Conservation (phyloP, 345 rosid species). For the Hirschfeldia incana region DNA sequence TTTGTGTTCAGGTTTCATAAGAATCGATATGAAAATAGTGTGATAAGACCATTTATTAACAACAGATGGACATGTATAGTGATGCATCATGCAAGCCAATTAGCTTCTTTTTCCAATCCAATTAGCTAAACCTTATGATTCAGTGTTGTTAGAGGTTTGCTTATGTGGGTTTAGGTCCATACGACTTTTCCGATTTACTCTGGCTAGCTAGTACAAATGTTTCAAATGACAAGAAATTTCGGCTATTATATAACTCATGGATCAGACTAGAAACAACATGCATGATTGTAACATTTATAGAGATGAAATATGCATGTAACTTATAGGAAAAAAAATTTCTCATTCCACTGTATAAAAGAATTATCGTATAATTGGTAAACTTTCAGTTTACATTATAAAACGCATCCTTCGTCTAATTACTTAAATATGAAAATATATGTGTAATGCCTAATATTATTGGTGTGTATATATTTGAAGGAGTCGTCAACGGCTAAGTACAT, state of each 20-base stretch:
- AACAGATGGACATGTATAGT: background rate
- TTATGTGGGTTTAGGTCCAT: background rate
- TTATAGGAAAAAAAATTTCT: background rate
- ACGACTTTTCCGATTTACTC: background rate
- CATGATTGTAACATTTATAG: background rate
- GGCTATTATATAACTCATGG: background rate
- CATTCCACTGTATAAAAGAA: background rate
- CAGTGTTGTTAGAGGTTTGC: no score
- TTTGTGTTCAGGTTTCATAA: background rate
- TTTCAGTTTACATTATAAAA: background rate
- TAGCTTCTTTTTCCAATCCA: no score
- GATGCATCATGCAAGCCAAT: background rate
- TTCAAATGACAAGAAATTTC: background rate
- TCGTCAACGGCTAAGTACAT: slow-evolving; percentile 86
- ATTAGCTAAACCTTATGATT: no score
- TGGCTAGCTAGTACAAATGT: background rate
- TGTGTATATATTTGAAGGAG: slow-evolving; percentile 46
- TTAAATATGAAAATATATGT: background rate
- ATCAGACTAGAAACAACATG: background rate
- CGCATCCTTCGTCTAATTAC: background rate
- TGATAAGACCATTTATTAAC: background rate
- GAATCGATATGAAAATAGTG: background rate
- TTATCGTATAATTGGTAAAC: background rate
- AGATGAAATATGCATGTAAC: background rate
- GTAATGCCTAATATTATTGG: slow-evolving; percentile 2